Conservation (phyloP, 2,329 filamentous ascomycete species). For the Cladosporium phlei region DNA sequence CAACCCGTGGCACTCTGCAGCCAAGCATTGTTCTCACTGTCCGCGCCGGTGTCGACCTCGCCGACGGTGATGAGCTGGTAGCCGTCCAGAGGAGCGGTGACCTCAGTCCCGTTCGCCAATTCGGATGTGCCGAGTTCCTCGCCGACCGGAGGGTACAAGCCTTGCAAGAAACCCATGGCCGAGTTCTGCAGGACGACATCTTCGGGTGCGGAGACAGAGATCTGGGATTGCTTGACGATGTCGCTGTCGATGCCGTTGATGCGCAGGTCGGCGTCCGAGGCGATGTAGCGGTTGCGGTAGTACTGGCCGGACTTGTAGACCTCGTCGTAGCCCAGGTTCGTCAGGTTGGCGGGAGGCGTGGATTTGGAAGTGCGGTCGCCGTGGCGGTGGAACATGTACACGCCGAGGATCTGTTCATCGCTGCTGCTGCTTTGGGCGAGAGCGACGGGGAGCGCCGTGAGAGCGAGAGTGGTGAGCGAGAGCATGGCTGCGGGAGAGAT, state of each 20-base stretch:
- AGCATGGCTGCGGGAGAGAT: conserved; percentile 3
- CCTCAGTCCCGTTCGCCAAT: conserved; percentile 64
- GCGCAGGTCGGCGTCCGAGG: conserved; percentile 51
- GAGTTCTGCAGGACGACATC: conserved; percentile 76
- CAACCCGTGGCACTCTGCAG: conserved; percentile 55
- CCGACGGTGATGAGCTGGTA: conserved; percentile 81
- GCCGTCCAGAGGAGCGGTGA: conserved; percentile 66
- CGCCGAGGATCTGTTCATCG: conserved; percentile 68
- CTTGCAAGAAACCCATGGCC: conserved; percentile 75
- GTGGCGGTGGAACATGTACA: conserved; percentile 84
- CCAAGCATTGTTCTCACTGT: conserved; percentile 55
- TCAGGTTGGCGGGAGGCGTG: conserved; percentile 66
- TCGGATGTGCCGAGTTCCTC: conserved; percentile 49
- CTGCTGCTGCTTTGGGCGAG: conserved; percentile 23
- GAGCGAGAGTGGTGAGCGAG: conserved; percentile 18
- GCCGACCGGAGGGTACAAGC: conserved; percentile 75
- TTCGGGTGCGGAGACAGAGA: conserved; percentile 64
- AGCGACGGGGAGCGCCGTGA: conserved; percentile 23
- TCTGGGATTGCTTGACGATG: conserved; percentile 63
- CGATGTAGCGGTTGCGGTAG: conserved; percentile 73
- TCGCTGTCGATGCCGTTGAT: conserved; percentile 65
- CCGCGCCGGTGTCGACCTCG: conserved; percentile 54
- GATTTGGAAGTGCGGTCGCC: conserved; percentile 82
- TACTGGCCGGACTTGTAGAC: conserved; percentile 67
- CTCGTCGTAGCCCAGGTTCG: conserved; percentile 72